Conservation (phyloP, 2,329 filamentous ascomycete genomes). For the Phialocephala subalpina region DNA sequence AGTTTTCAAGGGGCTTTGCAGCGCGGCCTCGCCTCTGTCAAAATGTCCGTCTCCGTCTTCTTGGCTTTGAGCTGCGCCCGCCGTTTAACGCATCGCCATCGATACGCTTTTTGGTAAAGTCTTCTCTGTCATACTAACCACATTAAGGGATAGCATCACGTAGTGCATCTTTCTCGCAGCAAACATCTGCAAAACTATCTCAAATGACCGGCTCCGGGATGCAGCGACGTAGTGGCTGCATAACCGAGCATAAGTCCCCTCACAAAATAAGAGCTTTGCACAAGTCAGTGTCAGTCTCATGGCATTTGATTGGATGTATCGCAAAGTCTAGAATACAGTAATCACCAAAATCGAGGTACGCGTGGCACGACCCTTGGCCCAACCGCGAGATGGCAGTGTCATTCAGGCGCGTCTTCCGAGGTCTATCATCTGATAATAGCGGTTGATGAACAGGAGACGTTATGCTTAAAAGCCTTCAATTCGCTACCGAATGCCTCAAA, state of each 20-base stretch:
- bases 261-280: background rate
- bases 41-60: background rate
- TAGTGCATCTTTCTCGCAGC: background rate
- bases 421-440: background rate
- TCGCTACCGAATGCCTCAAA: background rate
- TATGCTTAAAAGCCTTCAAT: background rate
- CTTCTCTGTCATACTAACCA: background rate
- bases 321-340: constrained; percentile 9
- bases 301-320: background rate
- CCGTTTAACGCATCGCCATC: background rate
- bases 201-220: background rate
- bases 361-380: constrained; percentile 4
- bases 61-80: background rate
- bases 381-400: background rate
- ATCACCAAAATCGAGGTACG: constrained; percentile 2
- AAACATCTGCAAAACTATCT: no score
- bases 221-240: background rate
- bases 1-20: background rate
- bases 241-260: background rate
- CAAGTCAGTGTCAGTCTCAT: background rate
- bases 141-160: constrained; percentile 2
- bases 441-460: background rate
- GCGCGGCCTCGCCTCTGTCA: constrained; percentile 2
- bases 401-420: background rate
- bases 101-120: background rate